Evolutionary conservation across 495 filamentous ascomycete genomes (phyloP).

Genomic region (Neurospora africana): DNA sequence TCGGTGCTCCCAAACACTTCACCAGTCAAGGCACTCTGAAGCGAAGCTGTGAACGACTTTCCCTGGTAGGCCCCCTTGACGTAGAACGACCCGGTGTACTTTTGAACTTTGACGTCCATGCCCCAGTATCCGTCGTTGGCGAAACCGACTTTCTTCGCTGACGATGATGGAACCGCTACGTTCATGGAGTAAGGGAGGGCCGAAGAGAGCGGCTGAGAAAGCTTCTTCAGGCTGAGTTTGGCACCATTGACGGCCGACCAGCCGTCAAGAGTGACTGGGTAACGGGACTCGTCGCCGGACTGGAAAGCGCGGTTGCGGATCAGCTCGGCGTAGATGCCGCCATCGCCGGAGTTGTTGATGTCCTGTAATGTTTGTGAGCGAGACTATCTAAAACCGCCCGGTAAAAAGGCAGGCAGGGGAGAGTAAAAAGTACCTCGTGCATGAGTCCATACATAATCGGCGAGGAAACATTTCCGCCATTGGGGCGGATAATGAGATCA

Average conservation of each 20-base stretch:
- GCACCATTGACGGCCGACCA: constrained; percentile 47
- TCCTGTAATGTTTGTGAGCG: constrained; percentile 30
- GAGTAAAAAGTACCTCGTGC: constrained; percentile 21
- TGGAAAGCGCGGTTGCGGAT: constrained; percentile 66
- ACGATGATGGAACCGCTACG: constrained; percentile 23
- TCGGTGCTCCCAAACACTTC: constrained; percentile 33
- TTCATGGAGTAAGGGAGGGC: constrained; percentile 49
- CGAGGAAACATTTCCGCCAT: constrained; percentile 27
- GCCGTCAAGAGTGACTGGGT: constrained; percentile 33
- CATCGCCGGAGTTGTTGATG: constrained; percentile 67
- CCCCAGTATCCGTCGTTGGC: constrained; percentile 53
- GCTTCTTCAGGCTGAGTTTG: constrained; percentile 38
- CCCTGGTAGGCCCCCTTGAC: constrained; percentile 36
- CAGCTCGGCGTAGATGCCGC: constrained; percentile 66
- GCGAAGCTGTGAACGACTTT: constrained; percentile 27
- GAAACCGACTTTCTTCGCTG: constrained; percentile 38
- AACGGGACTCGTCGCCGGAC: constrained; percentile 14
- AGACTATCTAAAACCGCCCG: not conserved
- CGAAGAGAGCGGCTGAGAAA: constrained; percentile 37
- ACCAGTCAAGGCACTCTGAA: constrained; percentile 37
- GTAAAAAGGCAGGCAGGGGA: not conserved
- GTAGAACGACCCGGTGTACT: constrained; percentile 48
- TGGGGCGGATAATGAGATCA: constrained; percentile 21
- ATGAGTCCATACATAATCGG: constrained; percentile 31
- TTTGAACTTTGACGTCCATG: constrained; percentile 42